These are phyloP conservation scores for Kernera saxatilis DNA, from an alignment of 345 rosid genomes.

Conservation along the genomic window DNA sequence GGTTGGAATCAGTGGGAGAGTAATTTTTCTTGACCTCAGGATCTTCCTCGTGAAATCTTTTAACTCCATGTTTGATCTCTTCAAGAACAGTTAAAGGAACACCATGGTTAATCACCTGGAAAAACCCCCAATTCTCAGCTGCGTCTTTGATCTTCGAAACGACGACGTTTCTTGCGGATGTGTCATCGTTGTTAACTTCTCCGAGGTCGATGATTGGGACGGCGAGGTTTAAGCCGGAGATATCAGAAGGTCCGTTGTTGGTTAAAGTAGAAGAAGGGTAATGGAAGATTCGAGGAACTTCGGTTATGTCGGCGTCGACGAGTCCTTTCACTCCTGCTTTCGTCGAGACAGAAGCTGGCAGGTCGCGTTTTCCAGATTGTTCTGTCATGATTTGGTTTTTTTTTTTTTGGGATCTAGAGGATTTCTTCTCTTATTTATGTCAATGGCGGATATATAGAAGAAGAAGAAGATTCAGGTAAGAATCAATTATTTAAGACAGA, in stretches of 20 bases:
- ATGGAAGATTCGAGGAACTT: slow-evolving; percentile 32
- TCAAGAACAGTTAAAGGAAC: slow-evolving; percentile 31
- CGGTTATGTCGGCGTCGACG: slow-evolving; percentile 28
- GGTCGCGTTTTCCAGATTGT: slow-evolving; percentile 4
- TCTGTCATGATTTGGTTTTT: not conserved
- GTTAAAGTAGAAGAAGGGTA: slow-evolving; percentile 6
- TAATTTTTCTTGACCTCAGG: not conserved
- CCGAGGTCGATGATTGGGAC: slow-evolving; percentile 37
- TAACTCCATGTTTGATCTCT: slow-evolving; percentile 22
- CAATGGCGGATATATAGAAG: not conserved
- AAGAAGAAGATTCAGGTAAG: not conserved
- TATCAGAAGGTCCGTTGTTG: not conserved
- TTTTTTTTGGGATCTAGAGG: not conserved
- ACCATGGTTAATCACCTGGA: slow-evolving; percentile 49
- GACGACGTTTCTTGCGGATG: not conserved
- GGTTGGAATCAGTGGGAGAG: not conserved
- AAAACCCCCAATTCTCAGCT: slow-evolving; percentile 32
- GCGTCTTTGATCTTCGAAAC: slow-evolving; percentile 30
- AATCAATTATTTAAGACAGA: no score
- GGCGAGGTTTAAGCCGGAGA: not conserved
- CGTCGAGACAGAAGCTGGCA: slow-evolving; percentile 22
- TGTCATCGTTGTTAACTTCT: not conserved
- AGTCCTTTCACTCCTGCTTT: slow-evolving; percentile 38
- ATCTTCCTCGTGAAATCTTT: slow-evolving; percentile 20
- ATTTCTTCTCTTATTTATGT: not conserved